These are phyloP conservation scores for Scheffersomyces illinoinensis DNA, from an alignment of 1,139 yeast species.

Conservation along the genomic window DNA sequence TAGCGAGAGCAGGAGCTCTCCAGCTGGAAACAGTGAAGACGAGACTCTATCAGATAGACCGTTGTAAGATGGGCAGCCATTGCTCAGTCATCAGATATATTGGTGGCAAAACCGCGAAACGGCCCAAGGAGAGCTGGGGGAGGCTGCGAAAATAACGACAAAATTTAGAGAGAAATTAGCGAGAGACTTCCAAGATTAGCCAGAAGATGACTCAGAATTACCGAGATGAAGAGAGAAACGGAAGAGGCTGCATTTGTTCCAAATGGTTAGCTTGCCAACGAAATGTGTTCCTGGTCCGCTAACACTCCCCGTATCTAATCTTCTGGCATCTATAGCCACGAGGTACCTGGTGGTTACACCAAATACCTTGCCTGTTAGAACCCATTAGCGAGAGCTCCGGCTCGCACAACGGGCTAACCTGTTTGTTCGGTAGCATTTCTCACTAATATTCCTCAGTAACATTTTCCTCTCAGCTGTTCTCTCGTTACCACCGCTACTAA, in stretches of 20 bases:
- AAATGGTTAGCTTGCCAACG: neutral
- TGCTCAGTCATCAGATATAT: neutral
- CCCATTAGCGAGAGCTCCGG: neutral
- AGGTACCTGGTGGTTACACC: neutral
- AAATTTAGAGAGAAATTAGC: neutral
- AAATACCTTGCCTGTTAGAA: neutral
- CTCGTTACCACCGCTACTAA: neutral
- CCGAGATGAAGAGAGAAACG: neutral
- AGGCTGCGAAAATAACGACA: neutral
- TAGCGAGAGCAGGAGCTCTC: neutral
- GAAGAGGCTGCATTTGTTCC: neutral
- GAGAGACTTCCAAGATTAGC: neutral
- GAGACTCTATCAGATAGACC: neutral
- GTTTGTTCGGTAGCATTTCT: too few species aligned
- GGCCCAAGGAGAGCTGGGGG: neutral
- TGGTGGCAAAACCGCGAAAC: neutral
- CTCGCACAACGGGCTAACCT: neutral
- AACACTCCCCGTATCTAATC: neutral
- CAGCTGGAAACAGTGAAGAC: neutral
- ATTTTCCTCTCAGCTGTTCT: too few species aligned
- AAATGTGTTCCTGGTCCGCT: neutral
- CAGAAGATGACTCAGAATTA: neutral
- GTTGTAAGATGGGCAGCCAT: neutral
- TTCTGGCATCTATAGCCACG: neutral
- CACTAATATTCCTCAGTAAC: neutral